Evolutionary conservation across 2,329 filamentous ascomycete species (phyloP).

Genomic region (Blastomyces parvus): DNA sequence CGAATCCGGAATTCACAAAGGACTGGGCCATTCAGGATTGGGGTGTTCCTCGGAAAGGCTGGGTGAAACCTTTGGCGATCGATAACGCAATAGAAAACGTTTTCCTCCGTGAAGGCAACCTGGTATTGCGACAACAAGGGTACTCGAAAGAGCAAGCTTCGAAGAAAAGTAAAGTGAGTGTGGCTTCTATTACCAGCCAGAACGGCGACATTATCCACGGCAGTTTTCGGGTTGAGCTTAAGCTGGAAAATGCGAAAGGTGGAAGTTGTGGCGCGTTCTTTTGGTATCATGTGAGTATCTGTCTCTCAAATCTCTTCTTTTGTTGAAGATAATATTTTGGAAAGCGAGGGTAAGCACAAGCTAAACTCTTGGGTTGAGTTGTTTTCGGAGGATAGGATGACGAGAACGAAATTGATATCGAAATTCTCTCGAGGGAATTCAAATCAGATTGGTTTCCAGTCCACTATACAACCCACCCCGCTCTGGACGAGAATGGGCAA

Average conservation of each 20-base stretch:
- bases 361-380: conserved; percentile 1
- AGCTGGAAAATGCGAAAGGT: conserved; percentile 20
- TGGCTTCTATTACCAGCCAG: conserved; percentile 21
- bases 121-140: conserved; percentile 20
- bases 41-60: conserved; percentile 18
- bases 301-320: not conserved
- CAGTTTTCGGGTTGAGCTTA: conserved; percentile 22
- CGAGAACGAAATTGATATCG: conserved; percentile 23
- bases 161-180: conserved; percentile 18
- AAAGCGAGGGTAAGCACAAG: not conserved
- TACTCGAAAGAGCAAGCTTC: conserved; percentile 17
- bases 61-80: conserved; percentile 19
- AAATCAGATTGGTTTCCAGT: conserved; percentile 19
- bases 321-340: not conserved
- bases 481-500: conserved; percentile 16
- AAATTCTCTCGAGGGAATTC: conserved; percentile 21
- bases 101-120: conserved; percentile 19
- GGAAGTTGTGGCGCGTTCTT: conserved; percentile 24
- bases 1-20: conserved; percentile 17
- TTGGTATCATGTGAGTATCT: conserved; percentile 23
- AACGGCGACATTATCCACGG: conserved; percentile 20
- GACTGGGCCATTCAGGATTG: conserved; percentile 24
- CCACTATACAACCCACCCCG: conserved; percentile 24
- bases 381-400: conserved; percentile 18
- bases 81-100: conserved; percentile 22